These are phyloP conservation scores for Knufia fluminis DNA, from an alignment of 2,329 filamentous ascomycete species.

Conservation along the genomic window DNA sequence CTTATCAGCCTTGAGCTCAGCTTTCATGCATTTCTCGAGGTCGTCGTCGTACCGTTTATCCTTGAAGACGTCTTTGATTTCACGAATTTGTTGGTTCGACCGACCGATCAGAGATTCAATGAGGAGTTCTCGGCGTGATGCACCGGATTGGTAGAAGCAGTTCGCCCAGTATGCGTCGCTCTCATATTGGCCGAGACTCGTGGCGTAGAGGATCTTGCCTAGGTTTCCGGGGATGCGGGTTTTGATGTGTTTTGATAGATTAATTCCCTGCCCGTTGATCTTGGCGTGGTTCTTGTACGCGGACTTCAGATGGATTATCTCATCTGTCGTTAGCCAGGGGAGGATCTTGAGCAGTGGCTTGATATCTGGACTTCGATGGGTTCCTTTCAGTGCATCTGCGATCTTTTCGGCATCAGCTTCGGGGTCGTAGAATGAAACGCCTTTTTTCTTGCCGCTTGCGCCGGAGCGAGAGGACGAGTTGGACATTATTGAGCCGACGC, in stretches of 20 bases:
- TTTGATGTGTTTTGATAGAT: conserved; percentile 43
- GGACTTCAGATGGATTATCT: conserved; percentile 72
- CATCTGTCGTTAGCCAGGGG: conserved; percentile 73
- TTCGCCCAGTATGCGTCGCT: conserved; percentile 96
- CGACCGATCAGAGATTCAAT: conserved; percentile 91
- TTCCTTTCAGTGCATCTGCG: conserved; percentile 58
- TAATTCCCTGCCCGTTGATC: conserved; percentile 39
- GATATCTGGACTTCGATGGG: conserved; percentile 57
- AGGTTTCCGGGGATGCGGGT: conserved; percentile 47
- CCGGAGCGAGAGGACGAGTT: background rate
- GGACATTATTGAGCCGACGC: conserved; percentile 7
- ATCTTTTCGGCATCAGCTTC: conserved; percentile 68
- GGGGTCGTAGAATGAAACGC: conserved; percentile 72
- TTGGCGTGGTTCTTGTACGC: conserved; percentile 91
- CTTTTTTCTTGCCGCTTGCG: conserved; percentile 39
- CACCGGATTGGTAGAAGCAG: conserved; percentile 89
- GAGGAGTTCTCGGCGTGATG: conserved; percentile 73
- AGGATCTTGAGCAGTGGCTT: conserved; percentile 72
- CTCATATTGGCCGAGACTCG: conserved; percentile 82
- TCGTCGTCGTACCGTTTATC: conserved; percentile 87
- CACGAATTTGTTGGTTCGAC: conserved; percentile 72
- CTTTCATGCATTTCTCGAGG: conserved; percentile 75
- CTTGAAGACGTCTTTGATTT: conserved; percentile 78
- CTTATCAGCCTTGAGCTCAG: conserved; percentile 89
- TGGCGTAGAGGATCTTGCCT: conserved; percentile 85